Conservation (phyloP, 441 rosid species). For the Arabidopsis hybrid region DNA sequence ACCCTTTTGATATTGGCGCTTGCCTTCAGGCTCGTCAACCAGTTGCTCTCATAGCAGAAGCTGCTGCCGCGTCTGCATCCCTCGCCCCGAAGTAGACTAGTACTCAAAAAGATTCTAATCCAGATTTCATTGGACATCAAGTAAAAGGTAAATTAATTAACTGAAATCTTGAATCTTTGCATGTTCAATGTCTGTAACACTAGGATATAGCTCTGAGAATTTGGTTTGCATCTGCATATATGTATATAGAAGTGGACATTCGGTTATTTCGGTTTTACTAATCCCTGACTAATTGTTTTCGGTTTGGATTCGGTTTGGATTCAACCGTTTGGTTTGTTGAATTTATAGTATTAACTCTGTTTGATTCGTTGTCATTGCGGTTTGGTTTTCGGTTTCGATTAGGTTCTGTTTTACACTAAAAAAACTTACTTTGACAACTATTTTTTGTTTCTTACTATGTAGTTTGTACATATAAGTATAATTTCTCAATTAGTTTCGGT, state of each 20-base stretch:
- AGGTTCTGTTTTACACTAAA: neutral
- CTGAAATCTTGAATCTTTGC: neutral
- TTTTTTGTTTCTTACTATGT: neutral
- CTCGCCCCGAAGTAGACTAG: constrained; percentile 54
- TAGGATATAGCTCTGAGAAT: neutral
- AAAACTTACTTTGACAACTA: neutral
- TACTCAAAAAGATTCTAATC: constrained; percentile 1
- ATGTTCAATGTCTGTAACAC: constrained; percentile 9
- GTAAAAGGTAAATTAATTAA: constrained; percentile 15
- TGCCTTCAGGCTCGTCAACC: constrained; percentile 99
- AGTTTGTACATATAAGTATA: neutral
- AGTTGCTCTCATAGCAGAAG: constrained; percentile 89
- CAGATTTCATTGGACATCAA: constrained; percentile 3
- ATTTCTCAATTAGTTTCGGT: neutral
- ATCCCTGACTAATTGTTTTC: neutral
- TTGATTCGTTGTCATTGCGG: neutral
- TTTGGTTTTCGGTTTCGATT: neutral
- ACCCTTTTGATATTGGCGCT: constrained; percentile 93
- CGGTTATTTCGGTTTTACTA: neutral
- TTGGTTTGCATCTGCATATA: constrained; percentile 6
- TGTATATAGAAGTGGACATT: neutral
- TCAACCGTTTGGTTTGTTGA: too few relatives aligned
- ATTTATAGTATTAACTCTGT: too few relatives aligned
- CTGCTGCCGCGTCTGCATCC: constrained; percentile 75
- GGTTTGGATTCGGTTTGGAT: neutral